Conservation (phyloP, 805 yeast species). For the Yarrowia yakushimensis region DNA sequence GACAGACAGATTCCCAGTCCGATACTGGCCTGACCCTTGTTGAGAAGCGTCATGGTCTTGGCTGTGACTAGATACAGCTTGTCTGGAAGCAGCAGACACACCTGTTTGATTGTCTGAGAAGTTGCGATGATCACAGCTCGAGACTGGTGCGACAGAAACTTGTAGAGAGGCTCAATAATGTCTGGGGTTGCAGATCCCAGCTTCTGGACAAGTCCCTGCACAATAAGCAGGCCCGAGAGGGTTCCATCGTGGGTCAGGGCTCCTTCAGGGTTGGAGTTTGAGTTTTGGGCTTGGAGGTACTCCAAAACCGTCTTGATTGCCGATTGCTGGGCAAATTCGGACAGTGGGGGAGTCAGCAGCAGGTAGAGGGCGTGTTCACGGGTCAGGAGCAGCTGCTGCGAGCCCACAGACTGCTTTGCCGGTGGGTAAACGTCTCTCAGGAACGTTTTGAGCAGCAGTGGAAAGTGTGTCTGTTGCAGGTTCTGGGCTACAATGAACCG, state of each 20-base stretch:
- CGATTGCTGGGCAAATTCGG: slow-evolving; percentile 29
- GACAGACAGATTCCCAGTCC: slow-evolving; percentile 37
- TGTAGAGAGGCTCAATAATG: slow-evolving; percentile 20
- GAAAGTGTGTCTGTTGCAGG: neutral
- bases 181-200: slow-evolving; percentile 36
- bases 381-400: neutral
- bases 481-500: slow-evolving; percentile 1
- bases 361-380: neutral
- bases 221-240: slow-evolving; percentile 26
- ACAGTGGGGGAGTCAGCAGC: neutral
- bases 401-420: neutral
- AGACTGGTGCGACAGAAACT: slow-evolving; percentile 26
- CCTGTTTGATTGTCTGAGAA: slow-evolving; percentile 27
- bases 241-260: slow-evolving; percentile 1
- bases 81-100: slow-evolving; percentile 27
- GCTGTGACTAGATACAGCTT: slow-evolving; percentile 29
- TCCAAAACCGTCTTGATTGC: slow-evolving; percentile 31
- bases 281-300: slow-evolving; percentile 27
- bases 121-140: slow-evolving; percentile 26
- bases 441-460: neutral
- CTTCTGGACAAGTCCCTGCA: slow-evolving; percentile 30
- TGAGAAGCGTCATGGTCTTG: slow-evolving; percentile 32
- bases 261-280: neutral
- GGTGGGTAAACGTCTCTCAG: slow-evolving; percentile 5
- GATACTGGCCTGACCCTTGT: slow-evolving; percentile 28